Conservation (phyloP, 306 rosid species). For the Quercus berberidifolia region DNA sequence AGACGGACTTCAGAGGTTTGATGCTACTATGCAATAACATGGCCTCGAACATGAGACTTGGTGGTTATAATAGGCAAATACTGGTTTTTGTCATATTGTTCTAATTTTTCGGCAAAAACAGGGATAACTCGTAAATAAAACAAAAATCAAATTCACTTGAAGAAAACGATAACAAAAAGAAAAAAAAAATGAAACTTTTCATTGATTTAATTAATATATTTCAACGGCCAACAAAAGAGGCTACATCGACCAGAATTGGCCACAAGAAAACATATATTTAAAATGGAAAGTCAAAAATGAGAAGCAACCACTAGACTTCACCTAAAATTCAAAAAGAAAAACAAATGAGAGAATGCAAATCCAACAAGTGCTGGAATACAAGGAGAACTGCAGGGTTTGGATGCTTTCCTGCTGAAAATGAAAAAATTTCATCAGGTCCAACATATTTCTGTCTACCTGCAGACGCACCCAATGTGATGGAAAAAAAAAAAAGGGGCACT, state of each 20-base stretch:
- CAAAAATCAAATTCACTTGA: not conserved
- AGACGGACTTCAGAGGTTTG: not conserved
- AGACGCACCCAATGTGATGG: not conserved
- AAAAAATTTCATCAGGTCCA: not conserved
- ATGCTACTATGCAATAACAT: not conserved
- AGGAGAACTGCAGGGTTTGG: not conserved
- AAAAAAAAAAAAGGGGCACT: not conserved
- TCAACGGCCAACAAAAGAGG: not conserved
- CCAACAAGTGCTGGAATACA: not conserved
- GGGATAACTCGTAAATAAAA: not conserved
- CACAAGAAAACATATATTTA: not conserved
- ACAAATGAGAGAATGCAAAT: not conserved
- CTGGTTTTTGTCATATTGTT: not conserved
- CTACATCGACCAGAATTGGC: not conserved
- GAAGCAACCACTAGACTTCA: slow-evolving; percentile 1
- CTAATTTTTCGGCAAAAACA: too few relatives aligned
- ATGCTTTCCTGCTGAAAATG: not conserved
- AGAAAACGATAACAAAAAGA: not conserved
- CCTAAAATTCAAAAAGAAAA: not conserved
- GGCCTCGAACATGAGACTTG: not conserved
- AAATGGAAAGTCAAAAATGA: slow-evolving; percentile 1
- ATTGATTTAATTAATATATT: not conserved
- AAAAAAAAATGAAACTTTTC: not conserved
- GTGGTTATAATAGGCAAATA: not conserved
- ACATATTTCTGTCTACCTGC: not conserved